Evolutionary conservation across 306 rosid species (phyloP).

Genomic region (Castanea mollissima): DNA sequence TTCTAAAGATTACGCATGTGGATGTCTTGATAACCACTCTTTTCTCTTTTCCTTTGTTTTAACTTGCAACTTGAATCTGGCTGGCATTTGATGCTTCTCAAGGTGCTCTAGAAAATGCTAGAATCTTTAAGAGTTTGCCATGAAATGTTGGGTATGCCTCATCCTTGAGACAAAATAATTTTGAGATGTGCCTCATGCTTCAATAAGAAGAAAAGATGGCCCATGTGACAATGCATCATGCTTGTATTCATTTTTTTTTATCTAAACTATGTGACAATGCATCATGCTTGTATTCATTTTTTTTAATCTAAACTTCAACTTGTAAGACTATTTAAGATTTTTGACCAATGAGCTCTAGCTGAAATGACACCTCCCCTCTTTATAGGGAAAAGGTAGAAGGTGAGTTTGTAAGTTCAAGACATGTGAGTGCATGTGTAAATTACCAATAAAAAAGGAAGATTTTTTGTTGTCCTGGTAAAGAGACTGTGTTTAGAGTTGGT

Average conservation of each 20-base stretch:
- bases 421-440: too few species aligned
- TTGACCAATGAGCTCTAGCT: too few species aligned
- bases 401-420: too few species aligned
- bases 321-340: too few species aligned
- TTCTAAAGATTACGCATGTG: neutral
- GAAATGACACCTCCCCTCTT: too few species aligned
- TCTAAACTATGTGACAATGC: too few species aligned
- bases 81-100: neutral
- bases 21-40: neutral
- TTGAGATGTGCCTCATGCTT: neutral
- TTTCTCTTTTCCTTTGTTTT: constrained; percentile 3
- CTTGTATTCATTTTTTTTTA: too few species aligned
- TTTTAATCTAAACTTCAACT: too few species aligned
- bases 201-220: neutral
- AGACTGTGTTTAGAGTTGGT: neutral
- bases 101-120: neutral
- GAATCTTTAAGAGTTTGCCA: neutral
- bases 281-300: too few species aligned
- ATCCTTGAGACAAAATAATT: neutral
- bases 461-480: neutral
- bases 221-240: neutral
- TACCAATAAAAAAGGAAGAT: neutral
- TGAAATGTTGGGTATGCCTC: neutral
- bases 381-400: too few species aligned
- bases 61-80: too few species aligned